Base-by-base conservation (phyloP, 352 stramenopile species). In the Pythium dissotocum region DNA sequence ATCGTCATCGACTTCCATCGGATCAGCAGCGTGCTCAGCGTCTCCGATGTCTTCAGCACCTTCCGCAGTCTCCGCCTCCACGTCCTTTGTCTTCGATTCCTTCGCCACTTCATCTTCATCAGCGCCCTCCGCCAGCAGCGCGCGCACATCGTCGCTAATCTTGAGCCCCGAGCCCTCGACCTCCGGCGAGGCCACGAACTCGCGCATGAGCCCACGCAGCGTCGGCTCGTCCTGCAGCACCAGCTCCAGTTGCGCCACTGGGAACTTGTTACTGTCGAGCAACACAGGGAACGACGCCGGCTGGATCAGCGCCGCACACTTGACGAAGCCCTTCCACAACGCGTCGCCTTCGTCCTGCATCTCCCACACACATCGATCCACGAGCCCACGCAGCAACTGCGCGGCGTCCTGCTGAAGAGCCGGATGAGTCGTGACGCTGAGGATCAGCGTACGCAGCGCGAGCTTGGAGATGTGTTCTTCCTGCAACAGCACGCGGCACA, bases 301-400 rank as follows among this genome's bases (percentile, higher is more conserved):
- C 60, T 93, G 84, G 33, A 93, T 80, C 10, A 93, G 77, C 9
- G 80, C 86, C 54, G 83, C 72, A 44, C 84, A 90, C 65, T 94
- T 94, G 54, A 94, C 76, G 48, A 92, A 94, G 14, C 85, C 86
- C 44, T 88, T 91, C 86, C 86, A 93, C 44, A 92, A 57, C 16
- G 81, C 81, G 56, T 88, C 82, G 18, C 48, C 51, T 2, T 71
- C 65, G 16, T 63, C 58, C 36, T 87, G 80, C 82, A 94, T 86
- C 26, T 85, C 76, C 86, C 86, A 94, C 24, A 92, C 78, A 8
- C 65, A 73, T 24, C 84, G 78, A 18, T 74, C 64, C 28, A 82
- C 76, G 16, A 94, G 78, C 26, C 78, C 78, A 9, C 78, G 75
- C 14, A 94, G 72, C 13, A 91, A 67, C 54, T 72, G 75, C 18